These are phyloP conservation scores for Starmerella vitae DNA, from an alignment of 805 yeast species.

Conservation along the genomic window DNA sequence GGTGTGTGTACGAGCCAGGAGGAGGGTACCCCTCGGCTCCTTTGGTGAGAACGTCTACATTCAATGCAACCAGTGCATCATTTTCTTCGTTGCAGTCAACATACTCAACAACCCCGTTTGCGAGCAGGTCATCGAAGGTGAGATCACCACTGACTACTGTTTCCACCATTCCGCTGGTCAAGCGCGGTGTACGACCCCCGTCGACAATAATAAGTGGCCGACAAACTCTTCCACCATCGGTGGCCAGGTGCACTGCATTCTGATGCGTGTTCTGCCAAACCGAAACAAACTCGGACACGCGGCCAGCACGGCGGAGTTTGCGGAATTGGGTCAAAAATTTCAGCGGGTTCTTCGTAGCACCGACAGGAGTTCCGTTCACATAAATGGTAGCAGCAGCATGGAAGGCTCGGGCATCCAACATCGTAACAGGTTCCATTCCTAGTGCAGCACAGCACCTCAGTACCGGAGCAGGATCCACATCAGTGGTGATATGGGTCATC, in stretches of 20 bases:
- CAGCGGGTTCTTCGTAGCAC: conserved; percentile 77
- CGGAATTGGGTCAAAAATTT: conserved; percentile 71
- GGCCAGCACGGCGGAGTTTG: conserved; percentile 66
- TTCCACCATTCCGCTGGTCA: conserved; percentile 54
- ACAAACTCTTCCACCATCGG: conserved; percentile 98
- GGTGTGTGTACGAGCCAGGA: conserved; percentile 49
- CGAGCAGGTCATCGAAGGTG: conserved; percentile 83
- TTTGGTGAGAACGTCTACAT: conserved; percentile 47
- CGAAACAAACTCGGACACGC: conserved; percentile 78
- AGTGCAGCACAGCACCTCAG: conserved; percentile 58
- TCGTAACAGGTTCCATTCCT: conserved; percentile 79
- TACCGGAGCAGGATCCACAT: conserved; percentile 89
- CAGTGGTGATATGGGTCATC: conserved; percentile 98
- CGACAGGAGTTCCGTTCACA: conserved; percentile 87
- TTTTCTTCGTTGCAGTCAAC: conserved; percentile 96
- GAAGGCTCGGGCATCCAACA: conserved; percentile 69
- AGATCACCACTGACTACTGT: conserved; percentile 53
- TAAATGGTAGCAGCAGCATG: conserved; percentile 67
- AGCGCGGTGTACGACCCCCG: conserved; percentile 40
- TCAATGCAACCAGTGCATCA: conserved; percentile 81
- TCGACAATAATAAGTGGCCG: conserved; percentile 87
- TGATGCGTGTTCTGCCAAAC: conserved; percentile 84
- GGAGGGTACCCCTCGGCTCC: conserved; percentile 1
- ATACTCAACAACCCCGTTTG: conserved; percentile 80
- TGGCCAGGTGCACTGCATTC: conserved; percentile 88